These are phyloP conservation scores for Cutaneotrichosporon daszewskae DNA, from an alignment of 1,284 basidiomycete species.

Conservation along the genomic window DNA sequence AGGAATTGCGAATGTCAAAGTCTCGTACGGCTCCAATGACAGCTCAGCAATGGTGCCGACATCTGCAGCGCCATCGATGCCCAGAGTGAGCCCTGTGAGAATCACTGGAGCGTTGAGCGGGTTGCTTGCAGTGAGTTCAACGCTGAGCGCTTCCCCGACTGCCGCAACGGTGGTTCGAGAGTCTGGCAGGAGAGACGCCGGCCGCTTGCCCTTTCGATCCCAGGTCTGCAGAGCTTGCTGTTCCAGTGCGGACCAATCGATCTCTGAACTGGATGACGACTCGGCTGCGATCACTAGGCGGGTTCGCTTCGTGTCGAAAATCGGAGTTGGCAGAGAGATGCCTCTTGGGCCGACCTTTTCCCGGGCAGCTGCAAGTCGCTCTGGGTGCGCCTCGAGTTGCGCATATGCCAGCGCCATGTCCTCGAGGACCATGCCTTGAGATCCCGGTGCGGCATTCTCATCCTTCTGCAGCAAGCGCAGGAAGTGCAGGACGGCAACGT, in stretches of 20 bases:
- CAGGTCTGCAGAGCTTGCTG: constrained; percentile 26
- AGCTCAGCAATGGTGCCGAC: constrained; percentile 27
- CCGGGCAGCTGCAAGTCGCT: constrained; percentile 24
- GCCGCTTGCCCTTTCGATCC: constrained; percentile 43
- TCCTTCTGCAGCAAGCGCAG: constrained; percentile 42
- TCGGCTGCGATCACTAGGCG: constrained; percentile 24
- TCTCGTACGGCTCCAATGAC: constrained; percentile 44
- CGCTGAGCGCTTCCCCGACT: constrained; percentile 35
- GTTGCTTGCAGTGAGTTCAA: constrained; percentile 48
- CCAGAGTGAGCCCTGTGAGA: constrained; percentile 24
- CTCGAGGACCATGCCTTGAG: constrained; percentile 47
- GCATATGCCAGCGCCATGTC: constrained; percentile 51
- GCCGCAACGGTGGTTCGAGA: constrained; percentile 23
- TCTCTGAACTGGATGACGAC: constrained; percentile 13
- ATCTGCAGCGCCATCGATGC: constrained; percentile 15
- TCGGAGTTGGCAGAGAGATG: constrained; percentile 37
- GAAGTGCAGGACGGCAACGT: constrained; percentile 50
- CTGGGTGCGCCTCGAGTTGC: constrained; percentile 36
- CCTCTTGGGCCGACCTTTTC: constrained; percentile 26
- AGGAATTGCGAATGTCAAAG: constrained; percentile 32
- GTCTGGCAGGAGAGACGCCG: constrained; percentile 27
- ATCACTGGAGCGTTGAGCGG: constrained; percentile 46
- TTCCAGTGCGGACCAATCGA: constrained; percentile 29
- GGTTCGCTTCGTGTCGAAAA: constrained; percentile 35
- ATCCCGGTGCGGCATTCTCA: constrained; percentile 30